phyloP scores from a whole-genome alignment of 2,329 filamentous ascomycete genomes.

The Alternaria sp. region DNA sequence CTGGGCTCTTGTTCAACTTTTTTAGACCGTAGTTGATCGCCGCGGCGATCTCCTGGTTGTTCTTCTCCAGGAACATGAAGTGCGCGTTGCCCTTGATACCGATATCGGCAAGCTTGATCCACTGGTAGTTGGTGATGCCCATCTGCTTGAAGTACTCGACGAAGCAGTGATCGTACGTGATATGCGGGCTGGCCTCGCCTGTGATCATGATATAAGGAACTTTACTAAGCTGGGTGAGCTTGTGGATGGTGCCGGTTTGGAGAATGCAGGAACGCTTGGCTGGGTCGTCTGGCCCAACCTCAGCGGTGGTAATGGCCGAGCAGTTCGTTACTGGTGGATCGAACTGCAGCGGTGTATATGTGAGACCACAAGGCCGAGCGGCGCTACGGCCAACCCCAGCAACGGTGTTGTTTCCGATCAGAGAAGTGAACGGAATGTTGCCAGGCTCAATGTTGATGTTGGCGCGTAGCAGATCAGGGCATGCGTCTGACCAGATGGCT shows the following conservation, averaged over 20 bases:
- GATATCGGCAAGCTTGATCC: conserved; percentile 56
- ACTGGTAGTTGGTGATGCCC: conserved; percentile 55
- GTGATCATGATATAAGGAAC: conserved; percentile 45
- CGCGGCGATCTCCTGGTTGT: conserved; percentile 57
- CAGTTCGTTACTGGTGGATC: conserved; percentile 27
- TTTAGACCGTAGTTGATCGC: conserved; percentile 18
- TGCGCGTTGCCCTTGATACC: conserved; percentile 65
- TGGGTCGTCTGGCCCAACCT: conserved; percentile 19
- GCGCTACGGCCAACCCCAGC: conserved; percentile 23
- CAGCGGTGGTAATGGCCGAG: conserved; percentile 23
- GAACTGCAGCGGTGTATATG: conserved; percentile 27
- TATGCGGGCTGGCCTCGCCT: conserved; percentile 41
- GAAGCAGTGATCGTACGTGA: conserved; percentile 46
- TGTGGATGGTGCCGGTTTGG: conserved; percentile 27
- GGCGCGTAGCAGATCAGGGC: conserved; percentile 29
- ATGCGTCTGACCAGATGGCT: conserved; percentile 33
- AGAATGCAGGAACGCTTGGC: conserved; percentile 28
- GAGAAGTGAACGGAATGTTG: conserved; percentile 24
- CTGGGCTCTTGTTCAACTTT: conserved; percentile 7
- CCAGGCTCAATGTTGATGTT: conserved; percentile 37
- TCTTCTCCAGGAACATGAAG: conserved; percentile 64
- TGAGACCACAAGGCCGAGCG: conserved; percentile 31
- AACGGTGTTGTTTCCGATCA: conserved; percentile 8
- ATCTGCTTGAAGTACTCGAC: conserved; percentile 48
- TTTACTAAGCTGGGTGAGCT: conserved; percentile 28